These are phyloP conservation scores for Taiozyma sp. DNA, from an alignment of 1,139 yeast genomes.

Conservation along the genomic window DNA sequence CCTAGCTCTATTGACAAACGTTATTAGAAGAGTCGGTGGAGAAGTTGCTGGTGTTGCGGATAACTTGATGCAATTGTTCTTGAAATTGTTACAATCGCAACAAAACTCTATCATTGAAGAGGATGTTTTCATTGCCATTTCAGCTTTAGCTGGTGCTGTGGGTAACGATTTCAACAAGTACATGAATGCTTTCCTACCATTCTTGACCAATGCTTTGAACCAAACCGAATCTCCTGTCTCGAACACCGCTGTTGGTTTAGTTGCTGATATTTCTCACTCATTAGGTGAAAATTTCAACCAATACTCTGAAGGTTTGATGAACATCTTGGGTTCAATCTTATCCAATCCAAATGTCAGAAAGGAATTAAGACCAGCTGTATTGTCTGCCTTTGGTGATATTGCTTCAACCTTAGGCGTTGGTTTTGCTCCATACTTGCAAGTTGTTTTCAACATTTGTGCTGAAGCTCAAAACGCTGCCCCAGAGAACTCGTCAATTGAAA, in stretches of 20 bases:
- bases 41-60: slow-evolving; percentile 72
- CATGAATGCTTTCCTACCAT: slow-evolving; percentile 81
- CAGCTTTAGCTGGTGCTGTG: slow-evolving; percentile 81
- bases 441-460: slow-evolving; percentile 62
- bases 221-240: slow-evolving; percentile 83
- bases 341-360: slow-evolving; percentile 63
- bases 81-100: slow-evolving; percentile 53
- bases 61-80: slow-evolving; percentile 75
- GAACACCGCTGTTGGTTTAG: slow-evolving; percentile 87
- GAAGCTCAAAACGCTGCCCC: slow-evolving; percentile 40
- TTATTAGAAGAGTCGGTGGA: slow-evolving; percentile 76
- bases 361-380: slow-evolving; percentile 80
- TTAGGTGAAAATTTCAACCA: slow-evolving; percentile 69
- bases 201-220: slow-evolving; percentile 67
- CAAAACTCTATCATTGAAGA: slow-evolving; percentile 85
- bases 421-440: slow-evolving; percentile 71
- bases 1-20: slow-evolving; percentile 79
- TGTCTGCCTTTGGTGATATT: slow-evolving; percentile 96
- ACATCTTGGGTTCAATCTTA: slow-evolving; percentile 68
- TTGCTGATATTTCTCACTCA: slow-evolving; percentile 96
- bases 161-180: slow-evolving; percentile 68
- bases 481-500: slow-evolving; percentile 61
- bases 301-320: slow-evolving; percentile 80
- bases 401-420: slow-evolving; percentile 81
- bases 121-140: slow-evolving; percentile 87